A percentile compares a stretch with the other conserved stretches of the same genome.
These are phyloP conservation scores for thale cress (Arabidopsis thaliana) DNA, from an alignment of 345 rosid species.

Conservation along the genomic window DNA sequence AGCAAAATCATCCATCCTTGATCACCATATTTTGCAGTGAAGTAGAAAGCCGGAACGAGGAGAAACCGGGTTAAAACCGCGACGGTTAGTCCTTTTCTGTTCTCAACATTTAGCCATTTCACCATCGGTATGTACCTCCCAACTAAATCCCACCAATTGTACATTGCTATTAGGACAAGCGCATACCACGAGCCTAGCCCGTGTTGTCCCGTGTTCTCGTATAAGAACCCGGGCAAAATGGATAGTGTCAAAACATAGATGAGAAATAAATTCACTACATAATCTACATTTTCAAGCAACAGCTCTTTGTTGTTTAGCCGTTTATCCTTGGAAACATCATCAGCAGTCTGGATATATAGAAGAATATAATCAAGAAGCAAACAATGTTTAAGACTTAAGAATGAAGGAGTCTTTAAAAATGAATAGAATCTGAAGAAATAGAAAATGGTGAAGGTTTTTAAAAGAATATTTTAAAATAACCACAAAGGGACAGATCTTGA, in stretches of 20 bases:
- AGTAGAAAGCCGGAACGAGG: conserved; percentile 77
- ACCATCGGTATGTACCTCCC: conserved; percentile 64
- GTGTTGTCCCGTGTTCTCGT: conserved; percentile 74
- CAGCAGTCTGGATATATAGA: conserved; percentile 48
- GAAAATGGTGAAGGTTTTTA: neutral
- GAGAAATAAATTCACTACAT: conserved; percentile 58
- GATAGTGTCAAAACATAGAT: conserved; percentile 64
- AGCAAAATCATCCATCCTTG: conserved; percentile 92
- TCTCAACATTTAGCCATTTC: conserved; percentile 58
- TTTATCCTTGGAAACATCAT: conserved; percentile 34
- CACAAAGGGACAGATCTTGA: neutral
- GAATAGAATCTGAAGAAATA: neutral
- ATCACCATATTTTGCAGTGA: conserved; percentile 80
- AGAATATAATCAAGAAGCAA: neutral
- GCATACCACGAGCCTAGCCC: conserved; percentile 65
- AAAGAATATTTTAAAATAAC: neutral
- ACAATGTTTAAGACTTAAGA: neutral
- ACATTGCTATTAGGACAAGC: conserved; percentile 65
- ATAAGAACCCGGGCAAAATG: conserved; percentile 82
- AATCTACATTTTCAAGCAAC: conserved; percentile 61
- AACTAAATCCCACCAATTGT: conserved; percentile 63
- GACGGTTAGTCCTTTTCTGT: conserved; percentile 60
- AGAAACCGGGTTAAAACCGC: conserved; percentile 57
- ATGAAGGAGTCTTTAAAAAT: neutral
- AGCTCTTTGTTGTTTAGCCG: conserved; percentile 59